Evolutionary conservation across 1,139 yeast species (phyloP).

Genomic region (Suhomyces terraborum): DNA sequence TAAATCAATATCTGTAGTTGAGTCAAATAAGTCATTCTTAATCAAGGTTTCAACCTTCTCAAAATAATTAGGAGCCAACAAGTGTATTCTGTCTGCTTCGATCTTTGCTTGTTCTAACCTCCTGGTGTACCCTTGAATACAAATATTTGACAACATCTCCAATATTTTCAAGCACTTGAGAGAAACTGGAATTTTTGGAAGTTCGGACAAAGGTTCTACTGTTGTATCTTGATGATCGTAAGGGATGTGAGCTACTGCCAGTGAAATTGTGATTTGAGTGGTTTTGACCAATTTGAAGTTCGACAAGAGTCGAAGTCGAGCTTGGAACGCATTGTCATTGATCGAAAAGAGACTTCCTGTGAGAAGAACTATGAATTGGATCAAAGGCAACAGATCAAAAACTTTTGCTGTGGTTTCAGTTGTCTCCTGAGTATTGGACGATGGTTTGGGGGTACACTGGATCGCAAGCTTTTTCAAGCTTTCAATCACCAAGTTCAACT

Average conservation of each 20-base stretch:
- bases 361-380: conserved; percentile 43
- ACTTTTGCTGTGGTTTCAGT: conserved; percentile 1
- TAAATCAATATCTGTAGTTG: conserved; percentile 17
- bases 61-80: conserved; percentile 16
- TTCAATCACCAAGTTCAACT: conserved; percentile 29
- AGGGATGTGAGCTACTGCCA: conserved; percentile 42
- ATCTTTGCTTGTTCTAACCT: conserved; percentile 44
- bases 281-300: conserved; percentile 42
- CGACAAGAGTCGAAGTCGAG: conserved; percentile 45
- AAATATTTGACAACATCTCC: conserved; percentile 37
- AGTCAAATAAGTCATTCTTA: conserved; percentile 13
- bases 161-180: conserved; percentile 40
- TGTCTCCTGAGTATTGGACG: neutral
- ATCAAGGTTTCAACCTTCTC: conserved; percentile 12
- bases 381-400: conserved; percentile 25
- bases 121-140: conserved; percentile 51
- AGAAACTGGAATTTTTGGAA: conserved; percentile 34
- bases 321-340: conserved; percentile 47
- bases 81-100: conserved; percentile 27
- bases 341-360: conserved; percentile 51
- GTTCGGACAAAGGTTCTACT: conserved; percentile 32
- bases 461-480: conserved; percentile 21
- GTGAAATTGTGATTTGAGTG: conserved; percentile 34
- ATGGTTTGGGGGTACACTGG: conserved; percentile 9
- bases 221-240: conserved; percentile 40